Base-by-base conservation (phyloP, 1,139 yeast genomes). In the Yamadazyma atlantica region DNA sequence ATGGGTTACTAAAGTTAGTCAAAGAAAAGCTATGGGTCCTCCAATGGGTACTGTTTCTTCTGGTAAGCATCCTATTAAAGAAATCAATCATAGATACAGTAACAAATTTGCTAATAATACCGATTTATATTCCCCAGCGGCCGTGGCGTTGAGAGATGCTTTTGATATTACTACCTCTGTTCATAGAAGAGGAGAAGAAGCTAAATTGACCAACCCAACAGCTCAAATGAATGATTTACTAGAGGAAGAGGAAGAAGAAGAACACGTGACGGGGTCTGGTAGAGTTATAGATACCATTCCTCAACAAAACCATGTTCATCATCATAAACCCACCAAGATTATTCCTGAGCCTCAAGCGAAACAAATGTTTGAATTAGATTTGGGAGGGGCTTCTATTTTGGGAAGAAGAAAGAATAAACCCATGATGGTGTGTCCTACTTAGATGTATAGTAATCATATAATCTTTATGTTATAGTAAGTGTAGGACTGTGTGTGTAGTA, bases 81-180 rank as follows among this genome's bases (percentile, higher is more conserved):
- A 52, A 6, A 44, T 48, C 33, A 52, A 49, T 38, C 48, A 42
- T 24, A 50, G 32, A 17, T 60, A 57, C 43, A 54, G 58, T 32
- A 58, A 59, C 44, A 62, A 56, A 43, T 57, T 43, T 37, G 44
- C 45, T 38, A 49, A 49, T 33, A 28, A 28, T 28, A 28, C 11
- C 21, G 52, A 45, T n/a, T 44, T 75, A 47, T 84, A 83, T 51
- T 83, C 96, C 1, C 97, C 97, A 4, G 96, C 94, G 5, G 94
- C 94, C 0, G 87, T 84, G 38, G 95, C 95, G 0, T 76, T 92
- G 69, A 83, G 89, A 51, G 98, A 92, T 54, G 97, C 96, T 8
- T 90, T 90, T 62, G 98, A 92, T 56, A 85, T 92, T 12, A 84
- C 96, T 14, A 82, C 94, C 41, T 97, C 97, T 0, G 95, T 92